These are phyloP conservation scores for Mycena rebaudengoi DNA, from an alignment of 768 basidiomycete species.

Conservation along the genomic window DNA sequence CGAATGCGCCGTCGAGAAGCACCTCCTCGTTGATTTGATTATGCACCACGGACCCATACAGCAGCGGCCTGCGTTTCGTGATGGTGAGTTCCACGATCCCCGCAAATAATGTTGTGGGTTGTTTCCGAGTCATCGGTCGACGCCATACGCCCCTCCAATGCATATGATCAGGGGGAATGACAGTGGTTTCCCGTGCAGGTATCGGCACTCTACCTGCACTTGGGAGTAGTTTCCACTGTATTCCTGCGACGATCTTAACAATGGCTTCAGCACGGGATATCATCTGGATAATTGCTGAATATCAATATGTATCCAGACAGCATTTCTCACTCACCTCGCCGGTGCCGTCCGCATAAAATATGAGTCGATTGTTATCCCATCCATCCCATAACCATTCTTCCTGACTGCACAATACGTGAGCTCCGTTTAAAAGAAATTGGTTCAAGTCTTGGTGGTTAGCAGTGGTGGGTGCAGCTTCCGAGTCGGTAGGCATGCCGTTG, in stretches of 20 bases:
- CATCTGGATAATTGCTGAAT: background rate
- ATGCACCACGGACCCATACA: background rate
- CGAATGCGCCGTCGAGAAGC: constrained; percentile 2
- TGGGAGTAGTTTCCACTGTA: background rate
- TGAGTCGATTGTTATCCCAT: background rate
- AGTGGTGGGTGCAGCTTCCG: background rate
- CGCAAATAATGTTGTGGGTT: background rate
- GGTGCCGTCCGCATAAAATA: background rate
- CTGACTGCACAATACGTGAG: background rate
- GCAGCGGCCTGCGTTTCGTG: background rate
- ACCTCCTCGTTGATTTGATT: background rate
- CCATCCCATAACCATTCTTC: constrained; percentile 5
- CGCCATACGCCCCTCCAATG: background rate
- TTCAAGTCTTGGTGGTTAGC: background rate
- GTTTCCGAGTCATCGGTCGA: background rate
- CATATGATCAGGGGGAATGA: background rate
- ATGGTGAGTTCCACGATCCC: background rate
- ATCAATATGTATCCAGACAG: background rate
- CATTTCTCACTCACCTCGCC: background rate
- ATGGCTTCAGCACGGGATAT: background rate
- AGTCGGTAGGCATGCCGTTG: background rate
- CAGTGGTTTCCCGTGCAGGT: background rate
- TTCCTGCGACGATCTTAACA: background rate
- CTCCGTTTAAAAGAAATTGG: background rate
- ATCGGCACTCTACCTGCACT: background rate